These are phyloP conservation scores for Solanum dulcamara DNA, from an alignment of 257 asterid species.

Conservation along the genomic window DNA sequence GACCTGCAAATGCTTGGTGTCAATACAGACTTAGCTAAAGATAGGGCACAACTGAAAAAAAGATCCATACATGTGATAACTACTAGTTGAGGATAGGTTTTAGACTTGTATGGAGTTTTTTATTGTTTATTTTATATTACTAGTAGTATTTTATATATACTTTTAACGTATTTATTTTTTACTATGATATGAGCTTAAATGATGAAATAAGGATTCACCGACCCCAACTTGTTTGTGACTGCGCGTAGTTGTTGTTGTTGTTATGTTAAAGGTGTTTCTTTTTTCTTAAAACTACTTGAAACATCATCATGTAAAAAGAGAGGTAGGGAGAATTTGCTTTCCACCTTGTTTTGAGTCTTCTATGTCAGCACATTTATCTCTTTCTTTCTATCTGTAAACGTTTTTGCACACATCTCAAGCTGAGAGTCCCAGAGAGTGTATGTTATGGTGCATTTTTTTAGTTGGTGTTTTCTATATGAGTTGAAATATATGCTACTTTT, in stretches of 20 bases:
- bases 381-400: background rate
- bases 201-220: background rate
- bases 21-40: background rate
- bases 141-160: background rate
- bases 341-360: background rate
- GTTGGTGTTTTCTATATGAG: background rate
- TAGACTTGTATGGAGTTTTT: background rate
- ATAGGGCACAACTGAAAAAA: background rate
- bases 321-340: background rate
- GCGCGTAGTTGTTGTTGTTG: background rate
- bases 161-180: background rate
- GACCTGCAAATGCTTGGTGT: background rate
- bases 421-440: background rate
- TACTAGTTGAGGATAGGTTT: background rate
- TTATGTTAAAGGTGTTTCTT: background rate
- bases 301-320: background rate
- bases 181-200: background rate
- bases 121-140: background rate
- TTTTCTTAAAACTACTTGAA: background rate
- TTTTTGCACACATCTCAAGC: background rate
- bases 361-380: background rate
- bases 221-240: background rate
- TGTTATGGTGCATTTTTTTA: background rate
- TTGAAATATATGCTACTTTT: background rate
- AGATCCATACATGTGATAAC: background rate